Evolutionary conservation across 2,329 filamentous ascomycete species (phyloP).

Genomic region (Ascocoryne sarcoides): DNA sequence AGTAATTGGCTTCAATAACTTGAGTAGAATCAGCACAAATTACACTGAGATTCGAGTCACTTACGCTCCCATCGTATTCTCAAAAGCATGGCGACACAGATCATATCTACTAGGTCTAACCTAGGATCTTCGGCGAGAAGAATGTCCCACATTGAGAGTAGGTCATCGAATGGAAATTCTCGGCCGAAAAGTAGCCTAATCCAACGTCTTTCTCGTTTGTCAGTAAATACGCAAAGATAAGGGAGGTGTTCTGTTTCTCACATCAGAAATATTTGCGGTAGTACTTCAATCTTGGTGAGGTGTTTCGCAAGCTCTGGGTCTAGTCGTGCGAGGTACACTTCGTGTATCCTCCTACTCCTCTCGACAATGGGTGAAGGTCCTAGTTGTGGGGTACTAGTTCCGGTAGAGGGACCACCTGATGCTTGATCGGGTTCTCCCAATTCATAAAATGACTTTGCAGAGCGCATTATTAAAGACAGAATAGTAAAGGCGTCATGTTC

Average conservation of each 20-base stretch:
- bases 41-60: slow-evolving; percentile 22
- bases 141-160: slow-evolving; percentile 81
- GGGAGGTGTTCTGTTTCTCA: too few relatives aligned
- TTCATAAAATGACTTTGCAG: slow-evolving; percentile 79
- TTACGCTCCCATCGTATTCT: slow-evolving; percentile 82
- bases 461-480: slow-evolving; percentile 82
- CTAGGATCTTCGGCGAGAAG: slow-evolving; percentile 80
- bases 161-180: slow-evolving; percentile 82
- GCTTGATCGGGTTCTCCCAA: slow-evolving; percentile 34
- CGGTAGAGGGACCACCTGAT: slow-evolving; percentile 22
- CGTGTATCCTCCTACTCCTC: slow-evolving; percentile 79
- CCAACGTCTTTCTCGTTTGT: slow-evolving; percentile 76
- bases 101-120: slow-evolving; percentile 73
- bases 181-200: slow-evolving; percentile 85
- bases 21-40: slow-evolving; percentile 16
- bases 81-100: slow-evolving; percentile 91
- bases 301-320: slow-evolving; percentile 80
- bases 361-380: slow-evolving; percentile 67
- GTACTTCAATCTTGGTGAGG: slow-evolving; percentile 71
- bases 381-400: slow-evolving; percentile 17
- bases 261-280: slow-evolving; percentile 97
- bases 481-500: slow-evolving; percentile 88
- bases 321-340: slow-evolving; percentile 65
- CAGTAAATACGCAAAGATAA: background rate
- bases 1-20: slow-evolving; percentile 86